Percentiles rank a stretch among this genome's conserved stretches.
These are phyloP conservation scores for Amaranthus hypochondriacus DNA, from an alignment of 148 eudicot genomes.

Conservation along the genomic window DNA sequence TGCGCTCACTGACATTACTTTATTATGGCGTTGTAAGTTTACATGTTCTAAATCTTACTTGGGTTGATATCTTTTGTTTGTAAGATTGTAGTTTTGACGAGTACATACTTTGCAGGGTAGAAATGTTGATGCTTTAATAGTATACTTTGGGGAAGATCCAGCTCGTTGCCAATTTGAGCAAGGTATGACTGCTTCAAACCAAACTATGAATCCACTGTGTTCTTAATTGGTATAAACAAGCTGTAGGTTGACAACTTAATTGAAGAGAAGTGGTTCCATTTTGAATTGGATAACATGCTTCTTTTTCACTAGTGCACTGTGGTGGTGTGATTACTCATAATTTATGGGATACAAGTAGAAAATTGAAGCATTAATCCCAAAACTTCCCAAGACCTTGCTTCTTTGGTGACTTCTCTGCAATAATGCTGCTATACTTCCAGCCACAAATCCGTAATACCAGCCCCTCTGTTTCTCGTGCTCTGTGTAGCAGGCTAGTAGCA, in stretches of 20 bases:
- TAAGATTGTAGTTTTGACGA: not conserved
- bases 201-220: not conserved
- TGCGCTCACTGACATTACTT: constrained; percentile 56
- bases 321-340: too few relatives aligned
- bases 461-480: too few relatives aligned
- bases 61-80: not conserved
- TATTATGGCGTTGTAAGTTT: constrained; percentile 57
- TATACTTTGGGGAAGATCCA: constrained; percentile 80
- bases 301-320: not conserved
- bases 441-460: too few relatives aligned
- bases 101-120: constrained; percentile 41
- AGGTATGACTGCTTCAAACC: constrained; percentile 31
- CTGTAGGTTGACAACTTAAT: not conserved
- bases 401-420: too few relatives aligned
- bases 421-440: too few relatives aligned
- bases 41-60: not conserved
- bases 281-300: not conserved
- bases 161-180: constrained; percentile 67
- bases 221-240: not conserved
- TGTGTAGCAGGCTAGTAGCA: too few relatives aligned
- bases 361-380: too few relatives aligned
- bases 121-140: constrained; percentile 52
- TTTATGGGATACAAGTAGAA: too few relatives aligned
- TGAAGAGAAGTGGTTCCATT: not conserved
- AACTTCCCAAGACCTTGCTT: too few relatives aligned